Base-by-base conservation (phyloP, 805 yeast genomes). In the Candida morakotiae region DNA sequence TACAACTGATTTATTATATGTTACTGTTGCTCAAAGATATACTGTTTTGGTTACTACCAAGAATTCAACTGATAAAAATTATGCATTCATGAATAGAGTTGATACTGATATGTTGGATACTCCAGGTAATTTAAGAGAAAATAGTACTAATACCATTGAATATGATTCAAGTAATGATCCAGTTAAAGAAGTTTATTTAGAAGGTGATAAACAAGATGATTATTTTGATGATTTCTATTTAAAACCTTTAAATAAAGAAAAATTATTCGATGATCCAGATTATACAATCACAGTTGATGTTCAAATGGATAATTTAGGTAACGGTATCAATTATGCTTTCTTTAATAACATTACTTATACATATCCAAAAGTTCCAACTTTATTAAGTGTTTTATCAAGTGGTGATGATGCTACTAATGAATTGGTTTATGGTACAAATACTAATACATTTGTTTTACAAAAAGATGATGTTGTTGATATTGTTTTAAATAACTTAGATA, bases 21-120 rank as follows among this genome's bases (percentile, higher is more conserved):
- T 84, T 26, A 72, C 91, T 0, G 87, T 83, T 15, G 96, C 91
- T 8, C 96, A 89, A 62, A 69, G 97, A 53, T 77, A 83, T 53
- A 71, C 86, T 27, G 82, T 86, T 1, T 61, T 87, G 44, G 61
- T 87, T 13, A 72, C 69, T 26, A 74, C 93, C 6, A 79, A 79
- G 52, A 38, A 54, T 2, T 46, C 42, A 27, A 49, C 69, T 14
- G 53, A 50, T 8, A 69, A 62, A 41, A 79, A 81, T 51, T 83
- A 64, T 53, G 74, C 83, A 3, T 64, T 84, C 40, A 73, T 81
- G 70, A 81, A 78, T 46, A 64, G 70, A 9, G 57, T 81, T 43
- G 91, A 83, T 57, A 66, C 64, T 36, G 66, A 71, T 2, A 83
- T 84, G 91, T 67, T 84, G 56, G 94, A 84, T 62, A 57, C 61